phyloP scores from a whole-genome alignment of 345 rosid genomes.

The Lepidium africanum region DNA sequence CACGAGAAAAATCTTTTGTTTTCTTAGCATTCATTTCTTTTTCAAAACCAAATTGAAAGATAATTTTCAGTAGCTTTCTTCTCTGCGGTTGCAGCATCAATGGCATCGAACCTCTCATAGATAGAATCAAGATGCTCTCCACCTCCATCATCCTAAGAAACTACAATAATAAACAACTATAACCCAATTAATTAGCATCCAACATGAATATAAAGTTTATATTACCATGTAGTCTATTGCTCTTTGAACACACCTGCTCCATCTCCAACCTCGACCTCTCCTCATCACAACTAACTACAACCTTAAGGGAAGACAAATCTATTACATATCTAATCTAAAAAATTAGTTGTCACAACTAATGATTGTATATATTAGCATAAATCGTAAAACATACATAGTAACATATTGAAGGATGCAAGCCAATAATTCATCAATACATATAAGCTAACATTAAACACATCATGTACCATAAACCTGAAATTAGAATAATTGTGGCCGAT shows the following conservation, averaged over 20 bases:
- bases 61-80: constrained; percentile 96
- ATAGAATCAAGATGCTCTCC: too few relatives aligned
- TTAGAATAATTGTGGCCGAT: too few relatives aligned
- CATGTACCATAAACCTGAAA: too few relatives aligned
- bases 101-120: too few relatives aligned
- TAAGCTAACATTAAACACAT: too few relatives aligned
- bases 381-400: background rate
- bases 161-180: too few relatives aligned
- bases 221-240: too few relatives aligned
- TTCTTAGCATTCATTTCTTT: constrained; percentile 93
- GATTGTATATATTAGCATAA: background rate
- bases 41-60: constrained; percentile 82
- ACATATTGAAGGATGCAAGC: background rate
- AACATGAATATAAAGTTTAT: background rate
- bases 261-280: too few relatives aligned
- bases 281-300: constrained; percentile 85
- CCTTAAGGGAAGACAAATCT: constrained; percentile 61
- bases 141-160: too few relatives aligned
- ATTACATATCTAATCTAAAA: background rate
- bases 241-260: too few relatives aligned
- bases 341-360: background rate
- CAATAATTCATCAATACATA: background rate
- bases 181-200: too few relatives aligned
- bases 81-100: constrained; percentile 91
- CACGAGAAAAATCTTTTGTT: constrained; percentile 92